Evolutionary conservation across 163 green algal species (phyloP).

Genomic region (Scenedesmus sp.): DNA sequence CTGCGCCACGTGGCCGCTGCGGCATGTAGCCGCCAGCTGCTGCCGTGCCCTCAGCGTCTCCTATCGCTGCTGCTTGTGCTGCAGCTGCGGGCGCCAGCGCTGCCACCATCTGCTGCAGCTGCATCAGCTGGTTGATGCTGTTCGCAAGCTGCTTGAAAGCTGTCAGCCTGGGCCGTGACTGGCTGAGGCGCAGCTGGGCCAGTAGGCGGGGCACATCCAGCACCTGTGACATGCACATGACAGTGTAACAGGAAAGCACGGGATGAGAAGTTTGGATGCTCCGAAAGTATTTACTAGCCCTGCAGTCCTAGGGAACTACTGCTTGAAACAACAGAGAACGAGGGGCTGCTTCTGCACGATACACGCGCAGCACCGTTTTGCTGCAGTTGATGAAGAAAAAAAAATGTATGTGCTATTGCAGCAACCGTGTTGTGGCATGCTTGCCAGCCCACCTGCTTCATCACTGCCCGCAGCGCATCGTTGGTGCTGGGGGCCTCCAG

Average conservation of each 20-base stretch:
- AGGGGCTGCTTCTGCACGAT: too few species aligned
- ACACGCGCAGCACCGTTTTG: too few species aligned
- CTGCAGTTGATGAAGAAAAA: not conserved
- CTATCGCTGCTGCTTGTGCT: not conserved
- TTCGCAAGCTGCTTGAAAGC: constrained; percentile 70
- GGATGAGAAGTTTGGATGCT: too few species aligned
- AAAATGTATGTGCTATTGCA: not conserved
- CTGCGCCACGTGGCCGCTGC: not conserved
- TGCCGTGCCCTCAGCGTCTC: not conserved
- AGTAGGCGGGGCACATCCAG: constrained; percentile 76
- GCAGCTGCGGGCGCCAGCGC: constrained; percentile 24
- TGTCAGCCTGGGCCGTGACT: constrained; percentile 61
- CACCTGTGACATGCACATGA: constrained; percentile 54
- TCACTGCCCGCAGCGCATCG: constrained; percentile 17
- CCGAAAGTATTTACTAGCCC: too few species aligned
- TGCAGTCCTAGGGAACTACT: too few species aligned
- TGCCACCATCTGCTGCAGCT: constrained; percentile 23
- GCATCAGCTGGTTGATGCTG: constrained; percentile 56
- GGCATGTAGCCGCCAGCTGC: not conserved
- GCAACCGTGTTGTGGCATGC: not conserved
- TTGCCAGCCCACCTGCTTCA: constrained; percentile 43
- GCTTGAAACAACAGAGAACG: too few species aligned
- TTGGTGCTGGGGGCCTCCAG: constrained; percentile 62
- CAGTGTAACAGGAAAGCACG: too few species aligned
- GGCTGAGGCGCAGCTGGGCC: constrained; percentile 58